phyloP scores from a whole-genome alignment of 768 basidiomycete genomes.

The Hysterangium stoloniferum region DNA sequence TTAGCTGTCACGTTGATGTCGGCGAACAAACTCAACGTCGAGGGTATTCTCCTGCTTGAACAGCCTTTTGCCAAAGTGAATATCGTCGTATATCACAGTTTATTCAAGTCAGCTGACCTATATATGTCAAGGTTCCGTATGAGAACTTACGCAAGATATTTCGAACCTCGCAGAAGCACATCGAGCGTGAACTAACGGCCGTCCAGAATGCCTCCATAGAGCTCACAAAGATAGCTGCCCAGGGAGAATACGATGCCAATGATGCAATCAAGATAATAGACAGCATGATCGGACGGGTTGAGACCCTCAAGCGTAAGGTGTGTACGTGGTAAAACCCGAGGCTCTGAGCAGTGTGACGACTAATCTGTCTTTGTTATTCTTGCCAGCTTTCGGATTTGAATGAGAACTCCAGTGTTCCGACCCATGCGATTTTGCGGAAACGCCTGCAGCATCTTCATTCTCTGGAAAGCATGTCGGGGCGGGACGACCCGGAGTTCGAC shows the following conservation, averaged over 20 bases:
- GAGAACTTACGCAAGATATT: conserved; percentile 89
- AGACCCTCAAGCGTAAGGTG: conserved; percentile 86
- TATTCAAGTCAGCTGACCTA: conserved; percentile 1
- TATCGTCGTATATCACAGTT: conserved; percentile 1
- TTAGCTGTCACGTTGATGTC: conserved; percentile 6
- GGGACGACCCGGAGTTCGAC: conserved; percentile 50
- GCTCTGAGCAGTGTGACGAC: background rate
- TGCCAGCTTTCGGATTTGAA: conserved; percentile 46
- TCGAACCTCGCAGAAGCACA: conserved; percentile 68
- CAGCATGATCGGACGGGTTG: conserved; percentile 65
- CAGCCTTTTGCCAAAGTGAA: conserved; percentile 73
- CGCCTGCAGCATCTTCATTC: conserved; percentile 63
- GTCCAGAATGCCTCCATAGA: conserved; percentile 53
- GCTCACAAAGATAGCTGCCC: conserved; percentile 39
- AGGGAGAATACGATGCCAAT: conserved; percentile 33
- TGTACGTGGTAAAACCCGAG: conserved; percentile 14
- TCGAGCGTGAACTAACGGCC: conserved; percentile 69
- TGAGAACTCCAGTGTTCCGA: conserved; percentile 39
- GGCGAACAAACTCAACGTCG: conserved; percentile 51
- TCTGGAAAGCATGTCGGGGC: conserved; percentile 48
- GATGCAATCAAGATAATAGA: conserved; percentile 60
- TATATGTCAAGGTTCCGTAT: conserved; percentile 61
- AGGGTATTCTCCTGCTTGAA: conserved; percentile 75
- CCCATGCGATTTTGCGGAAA: conserved; percentile 66
- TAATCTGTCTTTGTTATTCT: conserved; percentile 1